phyloP scores from a whole-genome alignment of 192 early-diverging fungal species.

The Podila minutissima region DNA sequence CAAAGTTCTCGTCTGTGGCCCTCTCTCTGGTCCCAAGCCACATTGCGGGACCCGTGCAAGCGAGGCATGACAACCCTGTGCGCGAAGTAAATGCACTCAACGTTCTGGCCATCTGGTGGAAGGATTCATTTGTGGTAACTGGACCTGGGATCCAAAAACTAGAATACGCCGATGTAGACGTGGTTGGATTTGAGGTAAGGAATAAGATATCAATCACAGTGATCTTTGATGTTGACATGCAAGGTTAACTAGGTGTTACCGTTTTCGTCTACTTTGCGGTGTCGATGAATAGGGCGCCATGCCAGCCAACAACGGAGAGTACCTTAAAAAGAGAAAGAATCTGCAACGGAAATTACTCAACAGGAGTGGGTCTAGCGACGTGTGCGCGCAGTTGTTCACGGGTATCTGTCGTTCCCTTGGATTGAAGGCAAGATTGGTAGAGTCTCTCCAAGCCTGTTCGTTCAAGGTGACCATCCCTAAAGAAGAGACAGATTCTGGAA shows the following conservation, averaged over 20 bases:
- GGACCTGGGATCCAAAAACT: slow-evolving; percentile 36
- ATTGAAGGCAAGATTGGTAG: slow-evolving; percentile 67
- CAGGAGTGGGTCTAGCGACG: slow-evolving; percentile 52
- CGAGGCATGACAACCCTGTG: slow-evolving; percentile 1
- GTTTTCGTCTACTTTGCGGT: neutral
- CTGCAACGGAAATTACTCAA: slow-evolving; percentile 29
- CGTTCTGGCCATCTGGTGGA: slow-evolving; percentile 53
- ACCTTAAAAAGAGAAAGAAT: slow-evolving; percentile 30
- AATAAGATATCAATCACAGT: no score
- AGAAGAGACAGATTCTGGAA: slow-evolving; percentile 24
- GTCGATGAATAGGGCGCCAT: slow-evolving; percentile 16
- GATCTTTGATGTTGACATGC: no score
- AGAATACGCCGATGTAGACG: slow-evolving; percentile 38
- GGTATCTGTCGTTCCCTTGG: slow-evolving; percentile 61
- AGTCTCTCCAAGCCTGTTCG: slow-evolving; percentile 72
- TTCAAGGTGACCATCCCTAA: slow-evolving; percentile 58
- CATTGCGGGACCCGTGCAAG: slow-evolving; percentile 25
- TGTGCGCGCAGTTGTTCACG: slow-evolving; percentile 53
- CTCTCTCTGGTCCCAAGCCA: slow-evolving; percentile 52
- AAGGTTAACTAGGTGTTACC: neutral
- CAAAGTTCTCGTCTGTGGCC: slow-evolving; percentile 28
- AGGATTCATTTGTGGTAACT: slow-evolving; percentile 45
- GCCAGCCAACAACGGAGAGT: slow-evolving; percentile 22
- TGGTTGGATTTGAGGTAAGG: neutral
- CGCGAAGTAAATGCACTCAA: slow-evolving; percentile 42